Conservation (phyloP, 768 basidiomycete species). For the Lactarius indigo region DNA sequence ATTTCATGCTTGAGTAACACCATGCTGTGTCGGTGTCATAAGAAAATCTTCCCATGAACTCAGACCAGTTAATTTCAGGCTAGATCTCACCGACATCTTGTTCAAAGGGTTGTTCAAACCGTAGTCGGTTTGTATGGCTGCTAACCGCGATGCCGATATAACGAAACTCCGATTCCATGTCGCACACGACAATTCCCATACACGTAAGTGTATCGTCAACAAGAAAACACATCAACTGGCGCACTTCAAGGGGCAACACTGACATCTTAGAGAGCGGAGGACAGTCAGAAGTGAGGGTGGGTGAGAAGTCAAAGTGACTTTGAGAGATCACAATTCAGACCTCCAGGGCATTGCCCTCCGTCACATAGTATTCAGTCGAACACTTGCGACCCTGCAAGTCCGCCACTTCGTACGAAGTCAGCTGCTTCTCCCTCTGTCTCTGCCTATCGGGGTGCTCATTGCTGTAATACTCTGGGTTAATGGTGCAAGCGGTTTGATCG, state of each 20-base stretch:
- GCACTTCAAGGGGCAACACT: too few relatives aligned
- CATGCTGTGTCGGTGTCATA: too few relatives aligned
- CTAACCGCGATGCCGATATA: too few relatives aligned
- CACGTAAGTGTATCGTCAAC: too few relatives aligned
- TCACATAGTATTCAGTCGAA: not conserved
- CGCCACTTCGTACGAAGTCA: not conserved
- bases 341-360: not conserved
- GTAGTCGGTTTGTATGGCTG: too few relatives aligned
- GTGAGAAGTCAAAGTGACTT: not conserved
- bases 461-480: constrained; percentile 12
- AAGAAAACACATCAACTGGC: too few relatives aligned
- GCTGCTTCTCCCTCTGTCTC: not conserved
- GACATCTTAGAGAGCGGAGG: not conserved
- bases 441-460: not conserved
- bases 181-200: too few relatives aligned
- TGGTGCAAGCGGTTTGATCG: constrained; percentile 3
- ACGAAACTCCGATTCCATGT: too few relatives aligned
- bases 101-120: not conserved
- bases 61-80: not conserved
- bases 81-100: not conserved
- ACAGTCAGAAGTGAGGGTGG: not conserved
- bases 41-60: not conserved
- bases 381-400: not conserved
- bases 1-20: not conserved
- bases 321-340: not conserved